Evolutionary conservation across 306 rosid genomes (phyloP), one percentile per base, ranked within the genome.

Genomic region (Cucumis cinereus): DNA sequence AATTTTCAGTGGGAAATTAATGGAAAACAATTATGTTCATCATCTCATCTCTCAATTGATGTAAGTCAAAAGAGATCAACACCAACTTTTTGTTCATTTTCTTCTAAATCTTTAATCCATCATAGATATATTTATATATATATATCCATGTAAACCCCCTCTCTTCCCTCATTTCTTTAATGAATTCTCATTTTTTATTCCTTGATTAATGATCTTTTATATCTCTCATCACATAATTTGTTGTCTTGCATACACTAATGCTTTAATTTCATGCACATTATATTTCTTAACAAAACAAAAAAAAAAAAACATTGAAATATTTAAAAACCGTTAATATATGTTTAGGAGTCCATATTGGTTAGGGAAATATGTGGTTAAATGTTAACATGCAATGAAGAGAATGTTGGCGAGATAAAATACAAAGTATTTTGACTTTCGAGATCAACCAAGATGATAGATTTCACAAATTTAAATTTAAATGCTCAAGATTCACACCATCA

Each of bases 11-110:
- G 71, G 49, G 15, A 40, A 36, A 67, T 30, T 30, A 30, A 5
- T 45, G 38, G 75, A 69, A n/a, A n/a, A 69, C 55, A 45, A 30
- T 30, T 30, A 30, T 30, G 4, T 22, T 17, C 8, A 45, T 45
- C 22, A 12, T 16, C 71, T 35, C 24, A 26, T 30, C 35, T 30
- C 35, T 63, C 50, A 69, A 69, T 69, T 69, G 74, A 69, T 69
- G 74, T 47, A 69, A 69, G 75, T 69, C 75, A 70, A 49, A 1
- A 20, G 75, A 47, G 57, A 70, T 41, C 75, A 70, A 22, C n/a
- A 45, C 6, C 58, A 30, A 30, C 35, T 2, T 2, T 47, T 43
- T 23, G 2, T 68, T 35, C 45, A 33, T 4, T 63, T 63, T 35
- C 45, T 35, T 35, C 45, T 33, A 13, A 49, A 35, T 63, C 66